Percentiles rank a stretch among this genome's conserved stretches.
These are phyloP conservation scores for Globisporangium viniferum DNA, from an alignment of 352 stramenopile genomes.

Conservation along the genomic window DNA sequence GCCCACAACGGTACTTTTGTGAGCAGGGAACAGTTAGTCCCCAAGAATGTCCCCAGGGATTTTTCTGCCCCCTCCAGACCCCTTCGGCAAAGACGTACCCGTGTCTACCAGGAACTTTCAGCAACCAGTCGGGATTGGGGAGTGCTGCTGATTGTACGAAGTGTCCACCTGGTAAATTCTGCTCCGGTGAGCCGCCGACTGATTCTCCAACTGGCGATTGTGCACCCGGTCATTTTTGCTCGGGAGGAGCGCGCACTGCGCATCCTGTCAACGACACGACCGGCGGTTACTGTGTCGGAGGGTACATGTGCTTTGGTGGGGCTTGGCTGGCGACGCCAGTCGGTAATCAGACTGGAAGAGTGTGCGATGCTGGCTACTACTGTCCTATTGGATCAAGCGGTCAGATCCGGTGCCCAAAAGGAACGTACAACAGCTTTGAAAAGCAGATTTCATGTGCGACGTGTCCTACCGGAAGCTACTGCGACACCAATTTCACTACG, in stretches of 20 bases:
- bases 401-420: conserved; percentile 55
- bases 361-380: conserved; percentile 66
- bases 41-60: conserved; percentile 56
- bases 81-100: conserved; percentile 41
- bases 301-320: conserved; percentile 64
- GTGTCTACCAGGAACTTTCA: conserved; percentile 61
- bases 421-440: conserved; percentile 62
- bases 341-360: conserved; percentile 48
- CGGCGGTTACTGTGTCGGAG: conserved; percentile 46
- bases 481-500: conserved; percentile 53
- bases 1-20: conserved; percentile 77
- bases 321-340: conserved; percentile 45
- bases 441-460: conserved; percentile 38
- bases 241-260: conserved; percentile 30
- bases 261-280: conserved; percentile 41
- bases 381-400: conserved; percentile 53
- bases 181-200: conserved; percentile 53
- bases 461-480: conserved; percentile 69
- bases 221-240: conserved; percentile 68
- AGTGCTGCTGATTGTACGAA: conserved; percentile 37
- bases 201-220: conserved; percentile 55
- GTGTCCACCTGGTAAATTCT: conserved; percentile 82
- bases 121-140: conserved; percentile 37
- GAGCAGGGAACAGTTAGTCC: conserved; percentile 36
- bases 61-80: conserved; percentile 72